These are phyloP conservation scores for Chondrostereum purpureum DNA, from an alignment of 1,284 basidiomycete species.

Conservation along the genomic window DNA sequence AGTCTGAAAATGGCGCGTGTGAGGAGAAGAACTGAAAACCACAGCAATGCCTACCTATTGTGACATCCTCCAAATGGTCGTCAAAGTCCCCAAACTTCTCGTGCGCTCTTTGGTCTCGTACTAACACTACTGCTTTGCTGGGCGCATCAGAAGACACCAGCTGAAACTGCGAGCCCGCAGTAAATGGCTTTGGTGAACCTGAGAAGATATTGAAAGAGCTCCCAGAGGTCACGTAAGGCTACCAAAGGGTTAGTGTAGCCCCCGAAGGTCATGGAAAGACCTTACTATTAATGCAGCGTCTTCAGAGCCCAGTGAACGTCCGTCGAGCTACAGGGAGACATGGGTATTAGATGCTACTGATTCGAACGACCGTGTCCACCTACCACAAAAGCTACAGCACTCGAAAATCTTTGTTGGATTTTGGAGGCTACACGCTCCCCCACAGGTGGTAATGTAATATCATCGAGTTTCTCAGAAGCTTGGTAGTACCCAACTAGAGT, in stretches of 20 bases:
- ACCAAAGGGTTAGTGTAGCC: no score
- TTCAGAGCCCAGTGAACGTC: conserved; percentile 1
- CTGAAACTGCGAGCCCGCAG: conserved; percentile 36
- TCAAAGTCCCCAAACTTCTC: conserved; percentile 68
- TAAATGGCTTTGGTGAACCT: conserved; percentile 33
- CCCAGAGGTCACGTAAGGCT: conserved; percentile 32
- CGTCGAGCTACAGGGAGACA: conserved; percentile 1
- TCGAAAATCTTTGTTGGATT: conserved; percentile 42
- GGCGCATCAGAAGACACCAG: conserved; percentile 38
- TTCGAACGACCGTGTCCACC: conserved; percentile 20
- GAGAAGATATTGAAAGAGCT: no score
- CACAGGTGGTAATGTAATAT: conserved; percentile 51
- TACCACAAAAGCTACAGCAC: conserved; percentile 63
- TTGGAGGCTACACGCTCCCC: conserved; percentile 55
- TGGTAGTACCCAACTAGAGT: conserved; percentile 68
- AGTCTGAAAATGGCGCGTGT: conserved; percentile 30
- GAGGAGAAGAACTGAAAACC: background rate
- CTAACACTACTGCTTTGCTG: conserved; percentile 36
- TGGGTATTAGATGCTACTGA: conserved; percentile 6
- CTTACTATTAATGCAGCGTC: conserved; percentile 5
- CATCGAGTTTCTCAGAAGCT: conserved; percentile 55
- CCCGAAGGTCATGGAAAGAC: no score
- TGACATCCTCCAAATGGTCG: conserved; percentile 69
- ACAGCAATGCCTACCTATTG: conserved; percentile 35
- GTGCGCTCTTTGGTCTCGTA: conserved; percentile 41